A percentile compares a stretch with the other conserved stretches of the same genome.
These are phyloP conservation scores for Suillus hirtellus DNA, from an alignment of 768 basidiomycete genomes.

Conservation along the genomic window DNA sequence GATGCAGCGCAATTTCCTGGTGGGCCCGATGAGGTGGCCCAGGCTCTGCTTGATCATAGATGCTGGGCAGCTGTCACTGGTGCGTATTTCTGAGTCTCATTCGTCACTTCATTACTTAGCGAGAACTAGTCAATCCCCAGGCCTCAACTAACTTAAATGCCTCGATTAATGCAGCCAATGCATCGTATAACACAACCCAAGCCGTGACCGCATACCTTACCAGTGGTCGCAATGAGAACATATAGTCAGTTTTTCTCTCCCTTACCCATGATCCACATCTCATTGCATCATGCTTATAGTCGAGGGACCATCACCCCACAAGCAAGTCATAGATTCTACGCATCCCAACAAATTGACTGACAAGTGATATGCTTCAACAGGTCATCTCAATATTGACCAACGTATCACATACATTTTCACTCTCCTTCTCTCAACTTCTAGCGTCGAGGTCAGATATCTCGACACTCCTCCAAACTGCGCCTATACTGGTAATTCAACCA, in stretches of 20 bases:
- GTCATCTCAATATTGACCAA: slow-evolving; percentile 36
- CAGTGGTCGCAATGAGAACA: slow-evolving; percentile 58
- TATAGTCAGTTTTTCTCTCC: slow-evolving; percentile 44
- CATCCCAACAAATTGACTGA: background rate
- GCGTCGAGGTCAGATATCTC: slow-evolving; percentile 30
- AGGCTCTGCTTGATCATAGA: slow-evolving; percentile 48
- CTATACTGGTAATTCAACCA: slow-evolving; percentile 50
- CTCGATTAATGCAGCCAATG: slow-evolving; percentile 41
- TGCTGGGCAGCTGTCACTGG: slow-evolving; percentile 58
- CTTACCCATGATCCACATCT: too few species aligned
- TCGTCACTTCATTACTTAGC: slow-evolving; percentile 1
- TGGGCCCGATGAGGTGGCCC: slow-evolving; percentile 43
- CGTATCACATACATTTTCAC: slow-evolving; percentile 37
- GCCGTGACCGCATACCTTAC: slow-evolving; percentile 50
- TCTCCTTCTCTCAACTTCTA: slow-evolving; percentile 33
- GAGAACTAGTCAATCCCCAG: slow-evolving; percentile 39
- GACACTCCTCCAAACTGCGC: slow-evolving; percentile 45
- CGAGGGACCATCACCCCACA: slow-evolving; percentile 18
- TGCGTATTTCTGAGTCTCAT: slow-evolving; percentile 30
- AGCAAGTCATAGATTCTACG: slow-evolving; percentile 14
- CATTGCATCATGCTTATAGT: slow-evolving; percentile 16
- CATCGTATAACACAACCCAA: slow-evolving; percentile 46
- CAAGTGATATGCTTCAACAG: slow-evolving; percentile 14
- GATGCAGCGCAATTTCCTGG: slow-evolving; percentile 45
- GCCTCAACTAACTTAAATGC: slow-evolving; percentile 38